phyloP scores from a whole-genome alignment of 345 rosid genomes.

The Sisymbrium irio region DNA sequence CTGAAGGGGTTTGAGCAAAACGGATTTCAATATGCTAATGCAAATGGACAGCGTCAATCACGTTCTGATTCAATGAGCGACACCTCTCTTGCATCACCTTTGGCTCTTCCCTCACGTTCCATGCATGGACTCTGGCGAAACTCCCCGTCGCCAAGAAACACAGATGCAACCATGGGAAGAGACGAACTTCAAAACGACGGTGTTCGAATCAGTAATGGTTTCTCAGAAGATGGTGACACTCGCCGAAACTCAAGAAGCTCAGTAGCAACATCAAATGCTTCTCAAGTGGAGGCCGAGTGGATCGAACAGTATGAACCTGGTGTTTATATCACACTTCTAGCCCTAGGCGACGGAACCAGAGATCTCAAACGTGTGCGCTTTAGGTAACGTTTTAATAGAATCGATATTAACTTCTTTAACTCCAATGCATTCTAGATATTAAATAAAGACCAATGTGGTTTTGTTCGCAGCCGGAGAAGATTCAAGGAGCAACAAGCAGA shows the following conservation, averaged over 20 bases:
- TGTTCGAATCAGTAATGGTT: slow-evolving; percentile 36
- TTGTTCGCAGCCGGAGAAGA: slow-evolving; percentile 73
- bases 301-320: slow-evolving; percentile 94
- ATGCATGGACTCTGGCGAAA: slow-evolving; percentile 44
- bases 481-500: slow-evolving; percentile 95
- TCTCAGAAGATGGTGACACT: slow-evolving; percentile 52
- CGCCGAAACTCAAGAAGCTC: slow-evolving; percentile 54
- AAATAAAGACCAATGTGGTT: background rate
- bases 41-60: slow-evolving; percentile 59
- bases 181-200: slow-evolving; percentile 44
- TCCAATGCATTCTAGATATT: background rate
- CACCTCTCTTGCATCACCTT: slow-evolving; percentile 50
- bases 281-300: slow-evolving; percentile 87
- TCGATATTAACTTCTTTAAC: background rate
- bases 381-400: slow-evolving; percentile 53
- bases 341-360: slow-evolving; percentile 89
- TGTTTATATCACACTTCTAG: slow-evolving; percentile 84
- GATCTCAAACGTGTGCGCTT: slow-evolving; percentile 98
- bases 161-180: slow-evolving; percentile 42
- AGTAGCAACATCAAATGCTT: slow-evolving; percentile 39
- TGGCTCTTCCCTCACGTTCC: slow-evolving; percentile 35
- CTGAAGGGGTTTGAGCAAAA: slow-evolving; percentile 70
- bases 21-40: slow-evolving; percentile 51
- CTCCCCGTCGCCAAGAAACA: slow-evolving; percentile 42
- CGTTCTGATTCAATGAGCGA: slow-evolving; percentile 59